Evolutionary conservation across 2,329 filamentous ascomycete species (phyloP), one percentile per base, ranked within the genome.

Genomic region (Cladorrhinum sp.): DNA sequence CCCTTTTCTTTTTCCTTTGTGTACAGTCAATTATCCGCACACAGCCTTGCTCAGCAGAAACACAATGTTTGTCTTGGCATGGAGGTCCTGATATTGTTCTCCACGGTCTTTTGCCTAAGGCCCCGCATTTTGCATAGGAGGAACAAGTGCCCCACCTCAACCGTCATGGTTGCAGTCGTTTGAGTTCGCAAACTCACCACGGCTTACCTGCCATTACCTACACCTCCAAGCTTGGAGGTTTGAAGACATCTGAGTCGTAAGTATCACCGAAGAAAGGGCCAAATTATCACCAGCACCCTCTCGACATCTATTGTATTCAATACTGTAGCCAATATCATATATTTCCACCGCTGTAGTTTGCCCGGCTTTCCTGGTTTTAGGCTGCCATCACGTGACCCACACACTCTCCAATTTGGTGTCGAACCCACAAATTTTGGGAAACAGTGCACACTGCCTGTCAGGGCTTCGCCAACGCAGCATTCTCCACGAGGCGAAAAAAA

Each of bases 401-500:
- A 36, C 8, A 10, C 32, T 27, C 13, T 32, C 22, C 52, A 65
- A 67, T 65, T 68, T 68, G 63, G 55, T 45, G 59, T 62, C 60
- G 58, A 65, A 51, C 62, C 64, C 68, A 70, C 66, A 68, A 68
- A 65, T 63, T 58, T 51, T 50, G 58, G 29, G 63, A 67, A 64
- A 64, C 56, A 58, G 58, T 59, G 59, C 51, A 60, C 59, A 50
- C 54, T 59, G 62, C 60, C 58, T 58, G 63, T 66, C 66, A 65
- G 65, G 67, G 65, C 65, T 67, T 64, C 57, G 52, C 52, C 57
- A 63, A 61, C 63, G 32, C 45, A 50, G 55, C 53, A 57, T 67
- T 65, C 64, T 68, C 63, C 67, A 67, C 66, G 65, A 68, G 65
- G 61, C 66, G 57, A 64, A 67, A 64, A 68, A 69, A 67, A 65